Evolutionary conservation across 2,329 filamentous ascomycete species (phyloP).

Genomic region (Phaeosphaeria sp.): DNA sequence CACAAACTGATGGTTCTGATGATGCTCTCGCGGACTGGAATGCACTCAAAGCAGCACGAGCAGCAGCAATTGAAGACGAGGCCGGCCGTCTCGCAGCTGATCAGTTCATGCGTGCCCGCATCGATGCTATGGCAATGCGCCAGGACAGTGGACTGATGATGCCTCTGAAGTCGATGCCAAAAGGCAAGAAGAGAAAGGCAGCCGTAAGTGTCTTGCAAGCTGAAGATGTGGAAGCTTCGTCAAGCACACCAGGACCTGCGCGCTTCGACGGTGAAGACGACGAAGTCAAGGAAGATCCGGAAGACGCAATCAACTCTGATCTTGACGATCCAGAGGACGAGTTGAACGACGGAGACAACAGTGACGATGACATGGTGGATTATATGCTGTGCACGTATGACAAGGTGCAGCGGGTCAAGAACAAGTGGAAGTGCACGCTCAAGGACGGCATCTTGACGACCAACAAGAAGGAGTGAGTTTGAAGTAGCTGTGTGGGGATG

Average conservation of each 20-base stretch:
- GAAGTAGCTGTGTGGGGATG: too few relatives aligned
- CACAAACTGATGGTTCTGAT: slow-evolving; percentile 81
- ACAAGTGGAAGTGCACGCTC: slow-evolving; percentile 94
- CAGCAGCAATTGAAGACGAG: slow-evolving; percentile 57
- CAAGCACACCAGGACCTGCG: slow-evolving; percentile 39
- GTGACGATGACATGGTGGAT: slow-evolving; percentile 81
- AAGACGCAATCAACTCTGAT: slow-evolving; percentile 98
- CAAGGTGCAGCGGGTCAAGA: slow-evolving; percentile 98
- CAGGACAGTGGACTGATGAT: slow-evolving; percentile 82
- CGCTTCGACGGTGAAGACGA: slow-evolving; percentile 65
- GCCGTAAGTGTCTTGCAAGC: slow-evolving; percentile 55
- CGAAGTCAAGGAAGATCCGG: slow-evolving; percentile 68
- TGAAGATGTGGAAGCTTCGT: slow-evolving; percentile 56
- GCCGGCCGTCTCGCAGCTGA: slow-evolving; percentile 64
- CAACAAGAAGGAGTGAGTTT: slow-evolving; percentile 82
- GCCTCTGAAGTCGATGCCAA: slow-evolving; percentile 66
- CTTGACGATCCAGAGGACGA: slow-evolving; percentile 94
- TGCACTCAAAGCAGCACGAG: slow-evolving; percentile 65
- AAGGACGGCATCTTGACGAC: slow-evolving; percentile 96
- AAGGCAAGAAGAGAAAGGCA: slow-evolving; percentile 50
- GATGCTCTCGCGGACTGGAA: slow-evolving; percentile 63
- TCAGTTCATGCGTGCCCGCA: slow-evolving; percentile 70
- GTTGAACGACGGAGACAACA: slow-evolving; percentile 79
- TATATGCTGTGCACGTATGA: slow-evolving; percentile 99
- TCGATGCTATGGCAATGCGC: slow-evolving; percentile 68